phyloP scores from a whole-genome alignment of 768 basidiomycete species.

The Boletus reticuloceps region DNA sequence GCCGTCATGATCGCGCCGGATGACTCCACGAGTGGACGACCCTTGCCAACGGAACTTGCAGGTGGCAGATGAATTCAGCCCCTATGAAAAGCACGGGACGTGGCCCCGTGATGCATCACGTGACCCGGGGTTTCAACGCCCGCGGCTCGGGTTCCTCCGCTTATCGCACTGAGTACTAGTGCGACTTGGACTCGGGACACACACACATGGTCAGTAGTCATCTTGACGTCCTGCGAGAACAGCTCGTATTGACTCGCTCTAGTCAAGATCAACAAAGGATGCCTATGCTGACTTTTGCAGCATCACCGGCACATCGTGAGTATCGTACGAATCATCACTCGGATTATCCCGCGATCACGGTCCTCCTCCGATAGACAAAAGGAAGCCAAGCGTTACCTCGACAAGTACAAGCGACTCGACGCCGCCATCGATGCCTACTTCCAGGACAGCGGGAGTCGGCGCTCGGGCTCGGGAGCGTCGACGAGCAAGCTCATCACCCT shows the following conservation, averaged over 20 bases:
- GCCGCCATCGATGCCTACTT: slow-evolving; percentile 73
- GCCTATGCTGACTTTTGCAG: slow-evolving; percentile 56
- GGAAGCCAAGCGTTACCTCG: slow-evolving; percentile 68
- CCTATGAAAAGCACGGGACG: neutral
- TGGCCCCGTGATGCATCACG: slow-evolving; percentile 9
- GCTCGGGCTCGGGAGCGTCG: slow-evolving; percentile 34
- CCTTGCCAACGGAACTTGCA: slow-evolving; percentile 19
- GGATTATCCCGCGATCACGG: neutral
- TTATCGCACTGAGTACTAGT: slow-evolving; percentile 6
- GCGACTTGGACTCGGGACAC: neutral
- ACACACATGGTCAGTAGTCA: slow-evolving; percentile 24
- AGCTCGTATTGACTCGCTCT: neutral
- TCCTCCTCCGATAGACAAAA: slow-evolving; percentile 26
- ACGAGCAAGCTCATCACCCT: slow-evolving; percentile 53
- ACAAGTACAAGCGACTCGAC: slow-evolving; percentile 68
- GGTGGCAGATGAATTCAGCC: neutral
- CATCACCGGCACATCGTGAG: slow-evolving; percentile 73
- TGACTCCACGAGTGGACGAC: slow-evolving; percentile 10
- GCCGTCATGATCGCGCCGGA: slow-evolving; percentile 14
- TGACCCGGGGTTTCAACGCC: slow-evolving; percentile 18
- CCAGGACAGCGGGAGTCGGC: slow-evolving; percentile 38
- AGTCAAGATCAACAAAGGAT: slow-evolving; percentile 38
- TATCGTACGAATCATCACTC: slow-evolving; percentile 13
- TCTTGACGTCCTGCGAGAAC: neutral
- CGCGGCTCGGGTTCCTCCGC: slow-evolving; percentile 23